Base-by-base conservation (phyloP, 805 yeast genomes). In the Sporopachydermia lactativora region DNA sequence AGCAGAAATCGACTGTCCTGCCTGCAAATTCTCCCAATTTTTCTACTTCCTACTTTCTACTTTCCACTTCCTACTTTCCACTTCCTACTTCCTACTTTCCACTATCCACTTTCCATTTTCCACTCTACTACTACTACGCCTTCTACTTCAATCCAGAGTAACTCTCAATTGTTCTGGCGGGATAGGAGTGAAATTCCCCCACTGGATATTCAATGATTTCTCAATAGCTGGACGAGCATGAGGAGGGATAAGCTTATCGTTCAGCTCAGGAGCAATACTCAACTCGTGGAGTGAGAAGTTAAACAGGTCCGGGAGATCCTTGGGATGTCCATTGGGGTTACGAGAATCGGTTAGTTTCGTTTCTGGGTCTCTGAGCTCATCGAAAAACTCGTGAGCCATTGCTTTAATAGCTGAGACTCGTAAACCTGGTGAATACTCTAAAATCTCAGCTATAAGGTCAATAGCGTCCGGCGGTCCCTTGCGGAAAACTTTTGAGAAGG, bases 401-500 rank as follows among this genome's bases (percentile, higher is more conserved):
- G 89, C 85, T 50, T 80, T 71, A 54, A 79, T 72, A 39, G 97
- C 89, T 37, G 81, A 70, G 44, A 84, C 71, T 58, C 99, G 75
- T 42, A 66, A 62, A 40, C 78, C 81, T 13, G 99, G 99, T 47
- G 86, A 92, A 61, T 92, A 92, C 39, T 85, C 94, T 47, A 92
- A 71, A 37, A 92, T 75, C 44, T 72, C 71, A 67, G 81, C 70
- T 52, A 92, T 66, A 49, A 92, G 68, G 58, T 89, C 96, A 44
- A 92, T 71, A 17, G 95, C 96, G 45, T 77, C 83, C 1, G 80
- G 76, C 14, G 95, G 80, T 15, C 94, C 88, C 49, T 81, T 71
- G 43, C 83, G 70, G 53, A 81, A 76, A 38, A 78, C 77, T 51
- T 76, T 76, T 47, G 71, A 68, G 52, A 81, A 77, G 41, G 70